phyloP scores from a whole-genome alignment of 805 yeast species.

The Barnettozyma wickerhamii region DNA sequence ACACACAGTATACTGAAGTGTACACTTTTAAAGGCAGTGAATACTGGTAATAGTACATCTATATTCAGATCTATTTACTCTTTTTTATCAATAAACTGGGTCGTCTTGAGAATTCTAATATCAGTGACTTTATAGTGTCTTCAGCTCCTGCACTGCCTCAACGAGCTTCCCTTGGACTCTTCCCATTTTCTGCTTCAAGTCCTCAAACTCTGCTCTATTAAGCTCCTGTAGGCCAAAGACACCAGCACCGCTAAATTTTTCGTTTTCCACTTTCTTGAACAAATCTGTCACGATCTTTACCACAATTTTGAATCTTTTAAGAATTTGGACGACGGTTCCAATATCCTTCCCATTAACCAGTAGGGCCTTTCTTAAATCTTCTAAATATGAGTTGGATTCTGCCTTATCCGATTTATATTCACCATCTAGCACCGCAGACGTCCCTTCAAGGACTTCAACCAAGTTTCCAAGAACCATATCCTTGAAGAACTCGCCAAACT shows the following conservation, averaged over 20 bases:
- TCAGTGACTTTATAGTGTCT: no score
- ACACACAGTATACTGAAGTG: no score
- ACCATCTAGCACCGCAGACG: no score
- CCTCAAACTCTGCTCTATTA: neutral
- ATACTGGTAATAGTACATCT: no score
- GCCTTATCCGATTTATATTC: no score
- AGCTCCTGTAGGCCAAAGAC: neutral
- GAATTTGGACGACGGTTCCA: neutral
- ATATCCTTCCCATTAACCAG: neutral
- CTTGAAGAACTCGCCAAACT: slow-evolving; percentile 9
- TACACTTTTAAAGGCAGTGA: no score
- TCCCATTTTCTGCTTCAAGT: neutral
- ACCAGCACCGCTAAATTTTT: neutral
- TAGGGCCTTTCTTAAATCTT: neutral
- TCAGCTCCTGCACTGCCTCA: no score
- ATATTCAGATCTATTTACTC: no score
- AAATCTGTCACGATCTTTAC: slow-evolving; percentile 1
- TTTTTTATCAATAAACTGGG: no score
- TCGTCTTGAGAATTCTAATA: no score
- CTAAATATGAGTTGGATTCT: no score
- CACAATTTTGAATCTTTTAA: slow-evolving; percentile 3
- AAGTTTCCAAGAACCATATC: slow-evolving; percentile 9
- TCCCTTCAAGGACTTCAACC: slow-evolving; percentile 6
- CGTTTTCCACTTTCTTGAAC: slow-evolving; percentile 1
- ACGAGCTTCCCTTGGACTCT: no score